Base-by-base conservation (phyloP, 441 rosid species). In the Metrosideros polymorpha region DNA sequence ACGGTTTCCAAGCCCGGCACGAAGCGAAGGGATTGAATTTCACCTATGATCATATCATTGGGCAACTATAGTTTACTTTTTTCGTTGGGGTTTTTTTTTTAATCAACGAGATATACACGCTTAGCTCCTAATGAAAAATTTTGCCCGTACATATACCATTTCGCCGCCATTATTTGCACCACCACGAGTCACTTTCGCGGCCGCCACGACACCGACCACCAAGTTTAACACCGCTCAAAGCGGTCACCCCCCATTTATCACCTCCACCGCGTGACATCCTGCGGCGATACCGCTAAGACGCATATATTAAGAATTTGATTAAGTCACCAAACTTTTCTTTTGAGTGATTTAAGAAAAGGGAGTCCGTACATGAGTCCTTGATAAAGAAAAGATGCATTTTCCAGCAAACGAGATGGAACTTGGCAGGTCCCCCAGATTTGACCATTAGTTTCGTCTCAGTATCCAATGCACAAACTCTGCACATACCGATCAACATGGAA, bases 71-170 rank as follows among this genome's bases (percentile, higher is more conserved):
- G n/a, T n/a, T n/a, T n/a, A n/a, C n/a, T n/a, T n/a, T n/a, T n/a
- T n/a, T n/a, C n/a, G n/a, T n/a, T n/a, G n/a, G n/a, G 1, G 27
- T 27, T 3, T 35, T 35, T 35, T 66, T 12, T 3, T 0, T 1
- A 30, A 32, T 32, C 43, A 9, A 63, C 15, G 3, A 35, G 0
- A 66, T 35, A 35, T 12, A 13, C 61, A 56, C 8, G 61, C 61
- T 56, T 12, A 27, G 12, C 13, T 27, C 6, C 63, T 56, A 27
- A 27, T 3, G 22, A n/a, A 52, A 52, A 52, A 52, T 19, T 52
- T 17, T 52, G 54, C 6, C 52, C 52, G 22, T 51, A 17, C 24
- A 52, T 50, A 50, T 12, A 27, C 6, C 30, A 27, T 12, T 56
- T 56, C 63, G 5, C 17, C 15, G 17, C 30, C 63, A 12, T 56